phyloP scores from a whole-genome alignment of 768 basidiomycete species.

The Rhizopogon vinicolor region DNA sequence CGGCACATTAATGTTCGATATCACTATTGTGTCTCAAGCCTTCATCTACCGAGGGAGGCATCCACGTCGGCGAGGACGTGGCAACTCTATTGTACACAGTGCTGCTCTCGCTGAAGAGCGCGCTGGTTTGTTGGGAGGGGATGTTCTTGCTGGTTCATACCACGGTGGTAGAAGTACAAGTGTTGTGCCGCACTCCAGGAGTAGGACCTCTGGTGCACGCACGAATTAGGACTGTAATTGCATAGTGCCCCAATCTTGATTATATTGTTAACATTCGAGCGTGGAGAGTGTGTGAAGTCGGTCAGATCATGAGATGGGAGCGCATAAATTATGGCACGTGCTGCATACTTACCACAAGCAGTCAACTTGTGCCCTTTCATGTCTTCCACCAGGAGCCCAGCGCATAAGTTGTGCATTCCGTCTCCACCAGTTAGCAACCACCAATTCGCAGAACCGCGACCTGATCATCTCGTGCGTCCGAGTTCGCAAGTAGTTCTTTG shows the following conservation, averaged over 20 bases:
- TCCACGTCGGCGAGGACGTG: slow-evolving; percentile 30
- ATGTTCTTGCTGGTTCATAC: slow-evolving; percentile 29
- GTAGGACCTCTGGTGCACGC: slow-evolving; percentile 29
- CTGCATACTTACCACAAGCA: background rate
- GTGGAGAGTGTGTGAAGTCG: too few species aligned
- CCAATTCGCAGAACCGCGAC: slow-evolving; percentile 27
- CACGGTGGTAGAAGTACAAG: slow-evolving; percentile 21
- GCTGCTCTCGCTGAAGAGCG: slow-evolving; percentile 41
- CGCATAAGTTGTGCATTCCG: background rate
- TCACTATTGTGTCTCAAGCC: slow-evolving; percentile 86
- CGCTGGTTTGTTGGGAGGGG: slow-evolving; percentile 42
- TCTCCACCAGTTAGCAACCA: slow-evolving; percentile 12
- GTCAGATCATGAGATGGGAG: too few species aligned
- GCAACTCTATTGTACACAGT: slow-evolving; percentile 21
- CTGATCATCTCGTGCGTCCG: slow-evolving; percentile 41
- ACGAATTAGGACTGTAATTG: background rate
- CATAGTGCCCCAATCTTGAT: background rate
- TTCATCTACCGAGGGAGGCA: slow-evolving; percentile 63
- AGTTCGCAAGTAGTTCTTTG: background rate
- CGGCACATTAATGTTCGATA: slow-evolving; percentile 90
- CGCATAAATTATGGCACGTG: too few species aligned
- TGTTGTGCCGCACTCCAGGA: slow-evolving; percentile 28
- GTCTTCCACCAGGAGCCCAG: background rate
- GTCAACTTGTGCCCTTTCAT: background rate
- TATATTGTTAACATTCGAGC: background rate